These are phyloP conservation scores for Ascobolus immersus DNA, from an alignment of 495 filamentous ascomycete species.

Conservation along the genomic window DNA sequence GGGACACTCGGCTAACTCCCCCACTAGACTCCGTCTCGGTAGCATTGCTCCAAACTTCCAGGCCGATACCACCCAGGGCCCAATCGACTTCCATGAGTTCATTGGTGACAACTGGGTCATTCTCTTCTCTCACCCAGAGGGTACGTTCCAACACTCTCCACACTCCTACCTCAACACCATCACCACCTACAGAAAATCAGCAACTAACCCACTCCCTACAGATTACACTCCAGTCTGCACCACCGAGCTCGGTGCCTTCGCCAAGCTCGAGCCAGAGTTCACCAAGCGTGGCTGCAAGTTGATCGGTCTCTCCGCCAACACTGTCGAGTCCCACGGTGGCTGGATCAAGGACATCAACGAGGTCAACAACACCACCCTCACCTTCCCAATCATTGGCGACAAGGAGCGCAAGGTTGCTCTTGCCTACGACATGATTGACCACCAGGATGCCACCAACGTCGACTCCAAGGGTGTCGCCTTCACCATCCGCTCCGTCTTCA, in stretches of 20 bases:
- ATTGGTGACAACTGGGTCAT: conserved; percentile 86
- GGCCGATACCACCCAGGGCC: conserved; percentile 69
- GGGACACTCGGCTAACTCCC: no score
- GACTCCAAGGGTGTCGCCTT: conserved; percentile 90
- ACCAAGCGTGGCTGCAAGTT: conserved; percentile 78
- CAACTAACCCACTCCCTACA: conserved; percentile 1
- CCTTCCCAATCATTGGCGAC: conserved; percentile 93
- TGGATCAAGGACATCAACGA: conserved; percentile 98
- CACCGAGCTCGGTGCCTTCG: conserved; percentile 91
- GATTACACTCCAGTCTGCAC: conserved; percentile 91
- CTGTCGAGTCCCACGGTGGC: conserved; percentile 32
- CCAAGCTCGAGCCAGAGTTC: conserved; percentile 94
- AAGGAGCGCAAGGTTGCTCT: conserved; percentile 82
- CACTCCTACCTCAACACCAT: conserved; percentile 5
- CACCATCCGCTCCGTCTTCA: conserved; percentile 95
- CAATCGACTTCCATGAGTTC: conserved; percentile 92
- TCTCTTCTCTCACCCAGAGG: conserved; percentile 88
- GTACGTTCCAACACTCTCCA: conserved; percentile 17
- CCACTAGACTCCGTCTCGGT: conserved; percentile 51
- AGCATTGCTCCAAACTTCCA: conserved; percentile 78
- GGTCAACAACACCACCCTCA: conserved; percentile 52
- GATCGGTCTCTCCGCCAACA: conserved; percentile 80
- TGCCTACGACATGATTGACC: conserved; percentile 88
- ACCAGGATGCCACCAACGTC: conserved; percentile 64
- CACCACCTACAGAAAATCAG: conserved; percentile 1